A percentile compares a stretch with the other conserved stretches of the same genome.
Evolutionary conservation across 1,139 yeast species (phyloP).

Genomic region (Scheffersomyces lignicola): DNA sequence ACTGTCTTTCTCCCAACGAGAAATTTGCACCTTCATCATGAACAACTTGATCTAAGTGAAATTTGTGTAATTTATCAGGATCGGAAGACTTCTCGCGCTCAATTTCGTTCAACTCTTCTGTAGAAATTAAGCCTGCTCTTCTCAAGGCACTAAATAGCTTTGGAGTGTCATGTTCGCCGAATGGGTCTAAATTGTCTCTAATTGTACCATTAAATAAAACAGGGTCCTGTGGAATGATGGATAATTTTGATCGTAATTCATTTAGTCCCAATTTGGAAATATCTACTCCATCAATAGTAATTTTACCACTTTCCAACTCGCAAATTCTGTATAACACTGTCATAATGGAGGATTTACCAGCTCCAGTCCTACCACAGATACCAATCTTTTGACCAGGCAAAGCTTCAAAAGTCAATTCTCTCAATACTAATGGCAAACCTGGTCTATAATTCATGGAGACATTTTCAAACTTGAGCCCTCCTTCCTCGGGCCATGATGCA

Average conservation of each 20-base stretch:
- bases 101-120: slow-evolving; percentile 24
- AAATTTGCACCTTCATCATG: slow-evolving; percentile 76
- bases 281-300: slow-evolving; percentile 59
- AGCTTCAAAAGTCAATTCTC: slow-evolving; percentile 45
- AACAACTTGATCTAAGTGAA: slow-evolving; percentile 64
- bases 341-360: slow-evolving; percentile 72
- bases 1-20: slow-evolving; percentile 76
- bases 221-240: slow-evolving; percentile 78
- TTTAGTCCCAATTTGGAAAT: slow-evolving; percentile 55
- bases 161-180: slow-evolving; percentile 48
- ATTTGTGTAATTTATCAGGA: slow-evolving; percentile 44
- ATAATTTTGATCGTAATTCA: slow-evolving; percentile 54
- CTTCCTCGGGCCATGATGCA: slow-evolving; percentile 42
- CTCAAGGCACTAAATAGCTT: slow-evolving; percentile 55
- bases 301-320: slow-evolving; percentile 51
- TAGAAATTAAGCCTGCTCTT: slow-evolving; percentile 58
- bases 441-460: slow-evolving; percentile 70
- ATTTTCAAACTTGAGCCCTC: slow-evolving; percentile 53
- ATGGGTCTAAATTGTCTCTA: slow-evolving; percentile 67
- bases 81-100: slow-evolving; percentile 10
- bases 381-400: slow-evolving; percentile 66
- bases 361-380: slow-evolving; percentile 77
- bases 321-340: slow-evolving; percentile 59
- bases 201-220: slow-evolving; percentile 66
- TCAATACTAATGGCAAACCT: slow-evolving; percentile 69